Evolutionary conservation across 2,329 filamentous ascomycete species (phyloP).

Genomic region (Sporothrix dimorphospora): DNA sequence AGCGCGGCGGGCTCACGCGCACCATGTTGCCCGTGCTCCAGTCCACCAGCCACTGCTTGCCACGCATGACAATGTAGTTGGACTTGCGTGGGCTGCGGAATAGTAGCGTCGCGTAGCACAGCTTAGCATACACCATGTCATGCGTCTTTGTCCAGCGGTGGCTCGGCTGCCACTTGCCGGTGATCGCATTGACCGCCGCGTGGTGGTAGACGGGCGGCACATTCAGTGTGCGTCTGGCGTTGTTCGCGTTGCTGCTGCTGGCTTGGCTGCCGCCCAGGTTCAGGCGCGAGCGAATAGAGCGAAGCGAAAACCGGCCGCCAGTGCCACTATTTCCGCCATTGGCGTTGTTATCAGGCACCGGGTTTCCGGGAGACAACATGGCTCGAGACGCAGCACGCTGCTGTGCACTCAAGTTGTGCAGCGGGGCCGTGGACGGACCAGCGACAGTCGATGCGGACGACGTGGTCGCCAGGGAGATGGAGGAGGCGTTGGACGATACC

Average conservation of each 20-base stretch:
- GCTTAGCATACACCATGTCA: constrained; percentile 62
- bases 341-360: background rate
- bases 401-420: constrained; percentile 20
- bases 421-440: constrained; percentile 17
- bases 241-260: background rate
- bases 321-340: background rate
- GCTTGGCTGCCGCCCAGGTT: background rate
- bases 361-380: background rate
- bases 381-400: constrained; percentile 26
- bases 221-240: constrained; percentile 41
- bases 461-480: constrained; percentile 1
- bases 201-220: constrained; percentile 51
- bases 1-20: constrained; percentile 54
- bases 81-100: constrained; percentile 61
- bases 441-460: constrained; percentile 19
- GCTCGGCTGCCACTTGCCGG: constrained; percentile 60
- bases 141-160: constrained; percentile 59
- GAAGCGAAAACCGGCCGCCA: constrained; percentile 25
- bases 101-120: constrained; percentile 62
- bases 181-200: constrained; percentile 50
- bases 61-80: constrained; percentile 60
- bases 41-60: constrained; percentile 63
- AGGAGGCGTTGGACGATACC: constrained; percentile 10
- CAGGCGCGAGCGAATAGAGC: constrained; percentile 23
- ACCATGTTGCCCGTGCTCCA: constrained; percentile 61